Base-by-base conservation (phyloP, 2,329 filamentous ascomycete species). In the Apiospora marii region DNA sequence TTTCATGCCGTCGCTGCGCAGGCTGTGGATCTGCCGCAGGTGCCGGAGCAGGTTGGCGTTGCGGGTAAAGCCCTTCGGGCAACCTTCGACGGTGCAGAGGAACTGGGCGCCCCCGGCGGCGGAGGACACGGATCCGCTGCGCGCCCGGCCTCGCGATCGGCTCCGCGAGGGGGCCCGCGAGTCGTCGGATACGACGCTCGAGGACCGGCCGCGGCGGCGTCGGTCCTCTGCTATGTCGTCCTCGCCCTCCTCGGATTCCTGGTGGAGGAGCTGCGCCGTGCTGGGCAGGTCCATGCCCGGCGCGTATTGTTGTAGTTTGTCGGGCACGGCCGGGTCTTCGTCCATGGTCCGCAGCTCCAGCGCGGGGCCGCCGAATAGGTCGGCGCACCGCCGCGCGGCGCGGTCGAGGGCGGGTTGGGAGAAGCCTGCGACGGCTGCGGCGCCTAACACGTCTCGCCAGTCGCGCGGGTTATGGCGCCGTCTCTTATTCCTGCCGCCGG, bases 381-480 rank as follows among this genome's bases (percentile, higher is more conserved):
- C 85, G 2, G 92, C 90, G 78, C 95, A 98, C 68, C 96, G 89
- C 78, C 91, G 87, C 1, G 92, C 89, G 0, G 94, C 89, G 43
- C 93, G 89, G 70, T 91, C 88, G 16, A 98, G 82, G 0, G 91
- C 92, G 0, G 84, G 81, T 0, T 86, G 81, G 1, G 92, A 85
- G 82, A 95, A 95, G 0, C 93, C 94, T 1, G 89, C 89, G 69
- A 97, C 83, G 0, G 93, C 88, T 3, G 96, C 96, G 0, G 94
- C 87, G 0, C 93, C 93, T 41, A 98, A 83, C 1, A 98, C 89
- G 76, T 97, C 94, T 76, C 91, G 93, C 96, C 96, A 98, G 83
- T 97, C 93, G 30, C 93, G 88, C 16, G 90, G 19, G 41, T 79
- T 79, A 48, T 78, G 77, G 70, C 73, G 76, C 72, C 70, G 58